Percentiles rank a stretch among this genome's conserved stretches.
Conservation (phyloP, 805 yeast genomes). For the Priceomyces melissophilus region DNA sequence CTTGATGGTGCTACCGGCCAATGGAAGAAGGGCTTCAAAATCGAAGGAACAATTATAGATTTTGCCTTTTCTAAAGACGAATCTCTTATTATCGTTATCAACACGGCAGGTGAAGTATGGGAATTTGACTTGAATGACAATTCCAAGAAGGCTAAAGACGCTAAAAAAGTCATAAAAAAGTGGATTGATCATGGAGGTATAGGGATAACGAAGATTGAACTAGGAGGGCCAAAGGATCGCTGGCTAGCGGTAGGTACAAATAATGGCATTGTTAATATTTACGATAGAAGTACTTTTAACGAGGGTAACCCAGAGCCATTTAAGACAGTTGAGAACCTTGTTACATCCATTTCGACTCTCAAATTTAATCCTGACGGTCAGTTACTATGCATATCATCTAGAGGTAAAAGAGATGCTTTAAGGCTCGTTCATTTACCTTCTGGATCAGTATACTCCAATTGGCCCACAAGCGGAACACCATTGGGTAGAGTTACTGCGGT, state of each 20-base stretch:
- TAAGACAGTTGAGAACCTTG: conserved; percentile 70
- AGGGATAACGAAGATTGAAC: conserved; percentile 72
- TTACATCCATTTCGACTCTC: conserved; percentile 73
- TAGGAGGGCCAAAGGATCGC: conserved; percentile 67
- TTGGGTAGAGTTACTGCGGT: conserved; percentile 87
- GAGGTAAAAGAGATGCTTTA: conserved; percentile 82
- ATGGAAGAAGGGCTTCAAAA: conserved; percentile 81
- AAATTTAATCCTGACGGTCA: conserved; percentile 87
- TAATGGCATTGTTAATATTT: conserved; percentile 85
- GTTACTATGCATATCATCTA: conserved; percentile 76
- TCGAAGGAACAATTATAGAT: conserved; percentile 84
- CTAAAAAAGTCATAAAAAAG: conserved; percentile 43
- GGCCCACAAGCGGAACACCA: conserved; percentile 98
- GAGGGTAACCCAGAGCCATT: conserved; percentile 45
- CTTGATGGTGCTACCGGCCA: conserved; percentile 77
- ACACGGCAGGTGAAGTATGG: conserved; percentile 83
- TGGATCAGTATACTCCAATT: conserved; percentile 81
- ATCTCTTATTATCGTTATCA: conserved; percentile 52
- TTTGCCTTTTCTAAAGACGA: conserved; percentile 60
- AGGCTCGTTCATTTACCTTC: conserved; percentile 84
- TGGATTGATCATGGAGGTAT: conserved; percentile 89
- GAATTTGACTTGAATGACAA: conserved; percentile 50
- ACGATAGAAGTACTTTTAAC: conserved; percentile 49
- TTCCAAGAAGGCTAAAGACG: conserved; percentile 20
- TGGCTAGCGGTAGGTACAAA: conserved; percentile 89